Evolutionary conservation across 2,329 filamentous ascomycete genomes (phyloP).

Genomic region (Aspergillus sp.): DNA sequence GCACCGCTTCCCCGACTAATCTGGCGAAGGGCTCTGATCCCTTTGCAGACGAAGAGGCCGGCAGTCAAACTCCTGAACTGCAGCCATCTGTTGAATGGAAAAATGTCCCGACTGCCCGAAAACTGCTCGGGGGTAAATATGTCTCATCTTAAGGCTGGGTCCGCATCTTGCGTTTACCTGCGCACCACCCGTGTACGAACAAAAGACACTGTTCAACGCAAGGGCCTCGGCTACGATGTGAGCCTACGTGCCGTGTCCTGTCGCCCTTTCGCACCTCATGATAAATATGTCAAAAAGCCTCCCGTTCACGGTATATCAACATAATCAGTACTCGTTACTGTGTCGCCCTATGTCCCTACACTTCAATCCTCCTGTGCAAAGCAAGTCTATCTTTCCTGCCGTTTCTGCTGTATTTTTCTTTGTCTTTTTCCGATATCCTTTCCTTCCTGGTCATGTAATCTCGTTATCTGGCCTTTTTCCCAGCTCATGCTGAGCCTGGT

Average conservation of each 20-base stretch:
- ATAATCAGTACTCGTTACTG: background rate
- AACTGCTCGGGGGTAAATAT: slow-evolving; percentile 75
- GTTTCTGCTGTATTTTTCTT: background rate
- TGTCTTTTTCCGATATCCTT: slow-evolving; percentile 19
- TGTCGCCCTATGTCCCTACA: background rate
- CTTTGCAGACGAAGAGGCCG: slow-evolving; percentile 49
- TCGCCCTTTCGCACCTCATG: background rate
- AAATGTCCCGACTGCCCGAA: slow-evolving; percentile 65
- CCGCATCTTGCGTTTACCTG: background rate
- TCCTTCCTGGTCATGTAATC: slow-evolving; percentile 9
- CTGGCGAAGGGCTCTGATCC: slow-evolving; percentile 43
- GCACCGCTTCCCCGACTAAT: slow-evolving; percentile 32
- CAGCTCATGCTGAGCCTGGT: slow-evolving; percentile 10
- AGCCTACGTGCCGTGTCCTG: background rate
- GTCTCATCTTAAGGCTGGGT: slow-evolving; percentile 51
- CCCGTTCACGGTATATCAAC: background rate
- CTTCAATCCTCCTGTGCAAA: background rate
- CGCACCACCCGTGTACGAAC: slow-evolving; percentile 1
- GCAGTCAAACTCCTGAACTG: slow-evolving; percentile 26
- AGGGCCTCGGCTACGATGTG: background rate
- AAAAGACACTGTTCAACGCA: background rate
- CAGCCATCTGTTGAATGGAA: slow-evolving; percentile 58
- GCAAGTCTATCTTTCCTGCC: slow-evolving; percentile 5
- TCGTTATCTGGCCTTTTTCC: slow-evolving; percentile 2
- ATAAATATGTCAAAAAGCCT: background rate